These are phyloP conservation scores for Tulasnella sp. DNA, from an alignment of 768 basidiomycete genomes.

Conservation along the genomic window DNA sequence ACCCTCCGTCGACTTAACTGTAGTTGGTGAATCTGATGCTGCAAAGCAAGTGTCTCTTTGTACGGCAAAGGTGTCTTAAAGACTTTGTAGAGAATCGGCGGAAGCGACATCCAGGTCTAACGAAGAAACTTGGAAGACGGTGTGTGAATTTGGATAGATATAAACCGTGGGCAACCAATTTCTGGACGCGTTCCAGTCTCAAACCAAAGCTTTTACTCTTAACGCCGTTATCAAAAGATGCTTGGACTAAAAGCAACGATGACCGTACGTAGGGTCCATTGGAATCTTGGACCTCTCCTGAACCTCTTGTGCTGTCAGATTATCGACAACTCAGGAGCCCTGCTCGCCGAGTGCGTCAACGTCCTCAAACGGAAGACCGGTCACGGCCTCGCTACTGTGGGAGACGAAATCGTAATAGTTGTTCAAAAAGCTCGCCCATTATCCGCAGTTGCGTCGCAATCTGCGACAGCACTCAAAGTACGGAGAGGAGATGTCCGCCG, in stretches of 20 bases:
- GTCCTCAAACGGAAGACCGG: conserved; percentile 85
- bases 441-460: conserved; percentile 45
- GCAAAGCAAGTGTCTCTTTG: conserved; percentile 48
- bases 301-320: conserved; percentile 36
- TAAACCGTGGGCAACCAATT: not conserved
- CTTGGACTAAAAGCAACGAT: conserved; percentile 90
- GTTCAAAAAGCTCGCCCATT: conserved; percentile 84
- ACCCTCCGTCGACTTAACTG: conserved; percentile 46
- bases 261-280: conserved; percentile 42
- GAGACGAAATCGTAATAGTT: conserved; percentile 93
- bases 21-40: conserved; percentile 56
- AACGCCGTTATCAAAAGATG: conserved; percentile 36
- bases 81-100: conserved; percentile 62
- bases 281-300: not conserved
- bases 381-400: conserved; percentile 84
- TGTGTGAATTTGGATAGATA: not conserved
- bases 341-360: conserved; percentile 92
- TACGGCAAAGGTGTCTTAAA: conserved; percentile 77
- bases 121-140: not conserved
- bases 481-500: conserved; percentile 89
- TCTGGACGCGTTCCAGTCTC: not conserved
- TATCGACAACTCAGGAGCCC: conserved; percentile 95
- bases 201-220: conserved; percentile 1
- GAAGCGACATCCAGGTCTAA: not conserved
- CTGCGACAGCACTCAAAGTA: conserved; percentile 68